These are phyloP conservation scores for Saccharomycopsis sp. DNA, from an alignment of 805 yeast genomes.

Conservation along the genomic window DNA sequence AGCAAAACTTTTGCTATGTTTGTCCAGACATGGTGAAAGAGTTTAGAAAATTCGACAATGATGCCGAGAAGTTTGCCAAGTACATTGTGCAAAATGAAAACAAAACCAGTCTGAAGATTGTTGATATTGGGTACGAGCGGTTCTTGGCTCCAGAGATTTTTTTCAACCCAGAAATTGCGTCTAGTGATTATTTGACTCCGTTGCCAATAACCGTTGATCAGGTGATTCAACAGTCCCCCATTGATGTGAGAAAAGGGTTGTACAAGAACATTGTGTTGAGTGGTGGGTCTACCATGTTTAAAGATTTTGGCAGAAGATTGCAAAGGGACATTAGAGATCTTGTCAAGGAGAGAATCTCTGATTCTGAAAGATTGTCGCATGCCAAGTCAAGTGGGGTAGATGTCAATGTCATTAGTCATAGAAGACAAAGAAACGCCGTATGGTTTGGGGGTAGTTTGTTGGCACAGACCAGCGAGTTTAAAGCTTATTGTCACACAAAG, in stretches of 20 bases:
- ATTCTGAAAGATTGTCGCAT: slow-evolving; percentile 61
- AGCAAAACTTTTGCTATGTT: slow-evolving; percentile 94
- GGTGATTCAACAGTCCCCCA: slow-evolving; percentile 91
- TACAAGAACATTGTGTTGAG: slow-evolving; percentile 92
- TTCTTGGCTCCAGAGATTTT: slow-evolving; percentile 98
- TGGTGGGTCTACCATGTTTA: slow-evolving; percentile 98
- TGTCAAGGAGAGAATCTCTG: slow-evolving; percentile 81
- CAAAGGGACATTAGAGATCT: slow-evolving; percentile 87
- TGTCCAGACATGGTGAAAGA: slow-evolving; percentile 97
- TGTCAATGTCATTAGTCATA: slow-evolving; percentile 93
- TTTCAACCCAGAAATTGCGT: slow-evolving; percentile 95
- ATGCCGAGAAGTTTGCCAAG: slow-evolving; percentile 89
- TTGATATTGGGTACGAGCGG: slow-evolving; percentile 96
- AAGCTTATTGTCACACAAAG: slow-evolving; percentile 93
- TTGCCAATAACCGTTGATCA: slow-evolving; percentile 93
- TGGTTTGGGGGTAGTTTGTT: slow-evolving; percentile 98
- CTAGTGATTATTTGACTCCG: slow-evolving; percentile 91
- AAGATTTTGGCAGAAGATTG: slow-evolving; percentile 93
- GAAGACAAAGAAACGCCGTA: slow-evolving; percentile 96
- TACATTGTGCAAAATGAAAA: slow-evolving; percentile 76
- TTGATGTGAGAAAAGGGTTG: slow-evolving; percentile 94
- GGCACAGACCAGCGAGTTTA: slow-evolving; percentile 96
- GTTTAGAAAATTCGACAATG: slow-evolving; percentile 87
- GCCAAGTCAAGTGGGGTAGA: slow-evolving; percentile 88
- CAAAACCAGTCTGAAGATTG: slow-evolving; percentile 51